Evolutionary conservation across 140 eudicot genomes (phyloP).

Genomic region (Eryngium alpinum): DNA sequence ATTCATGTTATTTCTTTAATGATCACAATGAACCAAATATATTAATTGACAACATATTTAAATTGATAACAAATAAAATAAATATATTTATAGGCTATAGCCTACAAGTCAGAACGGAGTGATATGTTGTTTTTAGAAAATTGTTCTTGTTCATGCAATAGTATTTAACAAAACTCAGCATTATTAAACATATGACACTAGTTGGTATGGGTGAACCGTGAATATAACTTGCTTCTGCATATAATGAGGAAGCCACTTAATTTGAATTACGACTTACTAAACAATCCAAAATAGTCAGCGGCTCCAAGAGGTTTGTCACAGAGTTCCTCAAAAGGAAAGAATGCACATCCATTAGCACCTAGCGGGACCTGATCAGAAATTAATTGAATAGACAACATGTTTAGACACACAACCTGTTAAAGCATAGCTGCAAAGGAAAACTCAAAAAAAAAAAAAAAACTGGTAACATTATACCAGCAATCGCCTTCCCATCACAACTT

Average conservation of each 20-base stretch:
- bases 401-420: neutral
- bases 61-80: too few relatives aligned
- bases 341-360: slow-evolving; percentile 94
- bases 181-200: neutral
- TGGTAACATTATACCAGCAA: slow-evolving; percentile 39
- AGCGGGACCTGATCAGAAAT: slow-evolving; percentile 49
- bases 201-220: neutral
- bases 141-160: neutral
- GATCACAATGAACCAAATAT: neutral
- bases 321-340: slow-evolving; percentile 76
- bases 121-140: neutral
- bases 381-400: neutral
- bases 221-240: neutral
- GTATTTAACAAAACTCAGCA: neutral
- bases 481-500: slow-evolving; percentile 96
- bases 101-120: neutral
- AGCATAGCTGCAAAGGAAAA: neutral
- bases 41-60: neutral
- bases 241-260: neutral
- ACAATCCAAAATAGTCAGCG: slow-evolving; percentile 91
- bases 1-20: neutral
- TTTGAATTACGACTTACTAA: slow-evolving; percentile 51
- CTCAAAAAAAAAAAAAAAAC: neutral
- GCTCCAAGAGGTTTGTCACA: slow-evolving; percentile 98
- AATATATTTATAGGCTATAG: too few relatives aligned